Percentiles rank a stretch among this genome's conserved stretches.
Evolutionary conservation across 208 protist species (phyloP).

Genomic region (Novymonas esmeraldas): DNA sequence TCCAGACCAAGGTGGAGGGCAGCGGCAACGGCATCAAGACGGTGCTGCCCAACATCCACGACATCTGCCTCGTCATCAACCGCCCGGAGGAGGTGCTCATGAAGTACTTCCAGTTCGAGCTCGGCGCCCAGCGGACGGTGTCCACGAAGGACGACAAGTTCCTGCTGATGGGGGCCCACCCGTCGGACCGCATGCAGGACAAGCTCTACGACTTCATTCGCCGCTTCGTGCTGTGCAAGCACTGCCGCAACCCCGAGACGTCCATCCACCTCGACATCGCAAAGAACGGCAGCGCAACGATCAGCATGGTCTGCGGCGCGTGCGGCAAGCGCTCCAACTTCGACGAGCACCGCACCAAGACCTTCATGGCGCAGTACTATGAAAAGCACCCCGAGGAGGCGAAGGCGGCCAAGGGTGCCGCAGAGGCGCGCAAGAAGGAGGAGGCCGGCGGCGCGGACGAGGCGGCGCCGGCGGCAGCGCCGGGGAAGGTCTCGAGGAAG

Average conservation of each 20-base stretch:
- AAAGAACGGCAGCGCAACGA: slow-evolving; percentile 44
- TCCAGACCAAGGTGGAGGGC: slow-evolving; percentile 92
- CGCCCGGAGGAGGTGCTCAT: slow-evolving; percentile 88
- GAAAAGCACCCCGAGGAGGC: slow-evolving; percentile 65
- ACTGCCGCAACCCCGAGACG: slow-evolving; percentile 91
- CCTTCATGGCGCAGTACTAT: slow-evolving; percentile 71
- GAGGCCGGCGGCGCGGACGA: slow-evolving; percentile 28
- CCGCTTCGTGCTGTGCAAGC: slow-evolving; percentile 86
- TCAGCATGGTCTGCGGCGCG: slow-evolving; percentile 74
- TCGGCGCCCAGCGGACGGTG: slow-evolving; percentile 84
- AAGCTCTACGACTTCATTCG: slow-evolving; percentile 87
- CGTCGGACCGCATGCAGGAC: slow-evolving; percentile 80
- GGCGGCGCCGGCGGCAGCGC: slow-evolving; percentile 15
- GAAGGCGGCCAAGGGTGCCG: slow-evolving; percentile 53
- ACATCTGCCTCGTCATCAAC: slow-evolving; percentile 88
- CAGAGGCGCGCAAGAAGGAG: slow-evolving; percentile 41
- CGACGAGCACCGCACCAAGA: slow-evolving; percentile 52
- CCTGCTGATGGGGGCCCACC: slow-evolving; percentile 85
- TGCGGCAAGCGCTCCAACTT: slow-evolving; percentile 61
- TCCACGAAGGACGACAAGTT: slow-evolving; percentile 88
- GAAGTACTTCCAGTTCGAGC: slow-evolving; percentile 90
- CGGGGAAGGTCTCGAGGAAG: slow-evolving; percentile 24
- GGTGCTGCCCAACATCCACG: slow-evolving; percentile 93
- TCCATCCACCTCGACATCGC: slow-evolving; percentile 49
- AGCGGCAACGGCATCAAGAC: slow-evolving; percentile 96